phyloP scores from a whole-genome alignment of 2,329 filamentous ascomycete genomes.

The Cyclaneusma minus region DNA sequence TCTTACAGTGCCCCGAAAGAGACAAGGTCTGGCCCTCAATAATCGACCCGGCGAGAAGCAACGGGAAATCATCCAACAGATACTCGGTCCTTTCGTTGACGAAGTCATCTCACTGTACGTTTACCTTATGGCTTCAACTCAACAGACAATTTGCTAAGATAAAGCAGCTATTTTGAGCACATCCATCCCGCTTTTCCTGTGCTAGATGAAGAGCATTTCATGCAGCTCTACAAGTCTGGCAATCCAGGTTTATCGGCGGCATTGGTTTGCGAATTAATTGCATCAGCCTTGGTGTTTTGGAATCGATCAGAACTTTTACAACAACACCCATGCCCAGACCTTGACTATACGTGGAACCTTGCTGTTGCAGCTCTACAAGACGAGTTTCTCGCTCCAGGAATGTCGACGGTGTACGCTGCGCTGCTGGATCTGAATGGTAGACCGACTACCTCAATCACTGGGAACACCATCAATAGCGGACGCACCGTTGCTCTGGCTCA shows the following conservation, averaged over 20 bases:
- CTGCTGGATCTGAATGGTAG: slow-evolving; percentile 43
- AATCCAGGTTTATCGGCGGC: slow-evolving; percentile 36
- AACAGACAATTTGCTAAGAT: slow-evolving; percentile 4
- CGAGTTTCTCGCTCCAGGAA: slow-evolving; percentile 40
- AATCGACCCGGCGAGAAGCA: slow-evolving; percentile 29
- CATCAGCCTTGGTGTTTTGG: slow-evolving; percentile 43
- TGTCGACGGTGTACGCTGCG: slow-evolving; percentile 40
- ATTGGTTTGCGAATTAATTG: slow-evolving; percentile 40
- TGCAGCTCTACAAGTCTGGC: slow-evolving; percentile 27
- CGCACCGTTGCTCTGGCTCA: slow-evolving; percentile 35
- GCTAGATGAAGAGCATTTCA: slow-evolving; percentile 37
- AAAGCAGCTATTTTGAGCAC: slow-evolving; percentile 33
- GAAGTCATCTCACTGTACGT: slow-evolving; percentile 33
- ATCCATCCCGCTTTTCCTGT: slow-evolving; percentile 46
- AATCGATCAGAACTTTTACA: slow-evolving; percentile 27
- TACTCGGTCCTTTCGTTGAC: slow-evolving; percentile 36
- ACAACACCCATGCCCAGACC: slow-evolving; percentile 35
- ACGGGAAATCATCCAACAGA: slow-evolving; percentile 38
- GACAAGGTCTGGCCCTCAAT: slow-evolving; percentile 21
- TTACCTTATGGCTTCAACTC: background rate
- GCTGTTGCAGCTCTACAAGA: slow-evolving; percentile 43
- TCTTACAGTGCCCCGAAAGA: slow-evolving; percentile 11
- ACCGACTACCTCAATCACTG: slow-evolving; percentile 42
- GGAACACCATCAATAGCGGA: slow-evolving; percentile 35
- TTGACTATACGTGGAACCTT: slow-evolving; percentile 45